Base-by-base conservation (phyloP, 352 stramenopile genomes). In the Globisporangium ultimum region DNA sequence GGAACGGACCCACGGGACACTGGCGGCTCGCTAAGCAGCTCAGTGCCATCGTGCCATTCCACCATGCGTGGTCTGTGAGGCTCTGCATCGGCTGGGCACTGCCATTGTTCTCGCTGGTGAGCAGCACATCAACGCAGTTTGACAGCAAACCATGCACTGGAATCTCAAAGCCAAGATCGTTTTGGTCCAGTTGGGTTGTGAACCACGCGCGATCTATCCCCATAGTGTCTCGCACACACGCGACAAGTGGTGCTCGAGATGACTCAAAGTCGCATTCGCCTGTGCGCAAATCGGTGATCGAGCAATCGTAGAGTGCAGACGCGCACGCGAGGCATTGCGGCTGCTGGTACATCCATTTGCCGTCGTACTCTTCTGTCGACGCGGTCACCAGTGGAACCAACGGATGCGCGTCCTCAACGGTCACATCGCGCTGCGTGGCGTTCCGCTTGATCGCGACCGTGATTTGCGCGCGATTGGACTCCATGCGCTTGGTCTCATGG, bases 1-100 rank as follows among this genome's bases (percentile, higher is more conserved):
- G 40, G 6, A 72, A 41, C 5, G 64, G 53, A 13, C 68, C 64
- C 24, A 76, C 64, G 6, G 68, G 68, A 47, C 64, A 76, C 9
- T 49, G 47, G 4, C 32, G 24, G 0, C 20, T 45, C 5, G 61
- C 46, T 11, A 76, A 17, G 17, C 61, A 67, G 28, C 58, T 70
- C 15, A 72, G 24, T 22, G 60, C 54, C 2, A 17, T 22, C 11
- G 53, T 65, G 14, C 21, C 36, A 13, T 43, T 65, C 64, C 53
- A 67, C 61, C 56, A 67, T n/a, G 15, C 3, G 13, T 53, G 57
- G 2, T 57, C 24, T 3, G 4, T 45, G 24, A 20, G 20, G 28
- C 10, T 21, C 11, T 18, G 18, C 18, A 11, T 21, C 42, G 32
- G 20, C 17, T 20, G 10, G 21, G 9, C 17, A n/a, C 6, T 32